phyloP scores from a whole-genome alignment of 1,284 basidiomycete species.

The Ceratobasidium sp. region DNA sequence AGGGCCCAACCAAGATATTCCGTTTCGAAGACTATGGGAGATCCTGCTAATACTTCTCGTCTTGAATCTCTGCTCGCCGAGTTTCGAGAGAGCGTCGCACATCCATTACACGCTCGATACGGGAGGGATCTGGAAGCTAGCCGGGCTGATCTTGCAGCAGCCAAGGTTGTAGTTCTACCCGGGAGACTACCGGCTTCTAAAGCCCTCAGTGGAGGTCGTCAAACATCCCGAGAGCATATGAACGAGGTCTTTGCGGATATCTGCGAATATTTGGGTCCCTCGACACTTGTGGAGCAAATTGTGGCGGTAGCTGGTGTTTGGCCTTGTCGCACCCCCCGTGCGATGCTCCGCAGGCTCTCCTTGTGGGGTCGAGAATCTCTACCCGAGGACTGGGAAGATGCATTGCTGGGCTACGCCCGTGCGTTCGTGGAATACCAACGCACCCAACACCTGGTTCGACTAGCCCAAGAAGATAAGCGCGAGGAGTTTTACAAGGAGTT shows the following conservation, averaged over 20 bases:
- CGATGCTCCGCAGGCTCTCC: conserved; percentile 4
- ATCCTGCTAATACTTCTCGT: background rate
- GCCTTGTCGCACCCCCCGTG: conserved; percentile 20
- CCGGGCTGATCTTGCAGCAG: background rate
- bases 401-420: conserved; percentile 21
- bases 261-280: background rate
- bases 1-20: background rate
- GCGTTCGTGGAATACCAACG: conserved; percentile 10
- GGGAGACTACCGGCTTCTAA: background rate
- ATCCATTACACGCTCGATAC: conserved; percentile 11
- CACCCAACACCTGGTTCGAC: background rate
- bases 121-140: conserved; percentile 23
- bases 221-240: background rate
- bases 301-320: conserved; percentile 23
- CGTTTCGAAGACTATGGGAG: background rate
- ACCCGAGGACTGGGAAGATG: background rate
- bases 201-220: background rate
- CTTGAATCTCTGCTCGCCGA: conserved; percentile 3
- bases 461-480: background rate
- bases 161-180: background rate
- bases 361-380: conserved; percentile 1
- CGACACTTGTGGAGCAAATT: background rate
- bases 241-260: background rate
- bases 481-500: conserved; percentile 33
- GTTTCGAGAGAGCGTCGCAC: background rate